Evolutionary conservation across 208 protist species (phyloP).

Genomic region (Wallacemonas rigidus): DNA sequence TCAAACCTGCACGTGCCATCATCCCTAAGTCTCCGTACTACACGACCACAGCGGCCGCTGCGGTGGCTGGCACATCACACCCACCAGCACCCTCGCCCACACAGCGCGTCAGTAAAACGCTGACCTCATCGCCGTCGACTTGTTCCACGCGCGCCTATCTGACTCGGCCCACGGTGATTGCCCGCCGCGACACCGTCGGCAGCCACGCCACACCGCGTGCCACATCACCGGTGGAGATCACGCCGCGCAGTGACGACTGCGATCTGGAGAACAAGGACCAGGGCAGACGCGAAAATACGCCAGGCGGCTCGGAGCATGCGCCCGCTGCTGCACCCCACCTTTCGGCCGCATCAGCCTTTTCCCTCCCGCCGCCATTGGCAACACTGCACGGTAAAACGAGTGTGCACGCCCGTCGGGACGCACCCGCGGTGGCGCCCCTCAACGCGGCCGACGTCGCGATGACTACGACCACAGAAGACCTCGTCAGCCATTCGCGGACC

Average conservation of each 20-base stretch:
- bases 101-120: not conserved
- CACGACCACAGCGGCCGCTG: not conserved
- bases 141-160: not conserved
- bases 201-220: not conserved
- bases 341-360: not conserved
- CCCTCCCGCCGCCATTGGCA: not conserved
- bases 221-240: not conserved
- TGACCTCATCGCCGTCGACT: not conserved
- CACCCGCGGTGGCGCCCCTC: not conserved
- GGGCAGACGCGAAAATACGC: too few species aligned
- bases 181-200: not conserved
- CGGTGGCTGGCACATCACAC: not conserved
- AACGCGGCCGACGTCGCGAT: not conserved
- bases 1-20: not conserved
- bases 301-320: not conserved
- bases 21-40: not conserved
- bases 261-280: too few species aligned
- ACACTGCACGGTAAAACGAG: not conserved
- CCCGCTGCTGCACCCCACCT: not conserved
- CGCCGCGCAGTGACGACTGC: too few species aligned
- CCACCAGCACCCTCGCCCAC: not conserved
- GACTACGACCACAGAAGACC: not conserved
- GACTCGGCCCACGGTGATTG: constrained; percentile 1
- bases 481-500: not conserved
- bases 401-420: not conserved